Evolutionary conservation across 345 rosid species (phyloP).

Genomic region (Tarenaya hassleriana): DNA sequence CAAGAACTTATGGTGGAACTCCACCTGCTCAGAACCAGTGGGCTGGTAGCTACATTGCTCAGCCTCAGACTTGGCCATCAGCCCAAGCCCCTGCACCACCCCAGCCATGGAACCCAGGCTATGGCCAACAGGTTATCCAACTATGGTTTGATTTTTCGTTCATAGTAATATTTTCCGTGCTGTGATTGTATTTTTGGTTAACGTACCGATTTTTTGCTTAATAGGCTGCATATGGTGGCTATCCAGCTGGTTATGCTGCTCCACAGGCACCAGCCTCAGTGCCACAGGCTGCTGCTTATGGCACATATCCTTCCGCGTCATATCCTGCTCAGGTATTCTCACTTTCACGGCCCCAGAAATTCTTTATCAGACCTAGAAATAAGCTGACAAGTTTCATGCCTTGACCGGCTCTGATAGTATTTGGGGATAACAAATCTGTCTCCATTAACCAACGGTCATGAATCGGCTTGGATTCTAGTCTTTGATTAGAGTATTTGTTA

Average conservation of each 20-base stretch:
- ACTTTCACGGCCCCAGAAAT: not conserved
- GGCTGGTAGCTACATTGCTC: conserved; percentile 71
- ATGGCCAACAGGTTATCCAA: conserved; percentile 61
- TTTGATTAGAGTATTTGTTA: too few species aligned
- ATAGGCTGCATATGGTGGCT: not conserved
- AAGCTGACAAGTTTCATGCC: too few species aligned
- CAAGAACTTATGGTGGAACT: conserved; percentile 55
- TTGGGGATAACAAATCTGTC: too few species aligned
- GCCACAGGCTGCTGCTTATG: conserved; percentile 63
- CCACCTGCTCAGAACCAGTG: conserved; percentile 72
- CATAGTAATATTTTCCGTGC: not conserved
- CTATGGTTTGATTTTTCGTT: not conserved
- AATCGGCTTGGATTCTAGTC: too few species aligned
- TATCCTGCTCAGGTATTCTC: conserved; percentile 68
- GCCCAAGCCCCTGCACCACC: conserved; percentile 57
- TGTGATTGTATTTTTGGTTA: not conserved
- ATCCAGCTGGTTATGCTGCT: not conserved
- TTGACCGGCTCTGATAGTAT: not conserved
- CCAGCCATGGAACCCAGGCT: conserved; percentile 74
- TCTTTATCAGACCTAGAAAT: too few species aligned
- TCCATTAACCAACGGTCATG: too few species aligned
- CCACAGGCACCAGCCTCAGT: conserved; percentile 42
- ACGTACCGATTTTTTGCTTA: not conserved
- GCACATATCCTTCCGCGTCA: conserved; percentile 67
- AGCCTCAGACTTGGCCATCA: conserved; percentile 88